Evolutionary conservation across 257 asterid species (phyloP).

Genomic region (Handroanthus guayacan): DNA sequence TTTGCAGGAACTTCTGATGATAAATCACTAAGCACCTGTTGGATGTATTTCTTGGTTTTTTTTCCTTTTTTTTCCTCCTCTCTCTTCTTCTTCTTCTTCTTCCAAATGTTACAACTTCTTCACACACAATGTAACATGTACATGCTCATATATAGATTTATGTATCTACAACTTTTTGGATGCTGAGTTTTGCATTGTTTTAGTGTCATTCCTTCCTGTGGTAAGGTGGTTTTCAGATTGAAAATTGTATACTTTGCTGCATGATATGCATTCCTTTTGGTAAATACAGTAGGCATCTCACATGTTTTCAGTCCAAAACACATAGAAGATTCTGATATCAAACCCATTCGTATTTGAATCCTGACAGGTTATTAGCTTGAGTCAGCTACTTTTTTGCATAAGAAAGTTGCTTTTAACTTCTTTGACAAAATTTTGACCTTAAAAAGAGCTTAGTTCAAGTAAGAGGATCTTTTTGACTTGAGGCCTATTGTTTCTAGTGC

Average conservation of each 20-base stretch:
- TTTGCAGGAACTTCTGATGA: neutral
- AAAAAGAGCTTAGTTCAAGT: neutral
- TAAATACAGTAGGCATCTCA: neutral
- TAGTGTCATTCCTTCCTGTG: constrained; percentile 8
- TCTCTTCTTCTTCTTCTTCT: no score
- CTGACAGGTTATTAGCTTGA: neutral
- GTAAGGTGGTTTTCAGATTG: neutral
- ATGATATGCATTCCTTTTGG: neutral
- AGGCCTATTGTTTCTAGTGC: neutral
- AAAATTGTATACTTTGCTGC: neutral
- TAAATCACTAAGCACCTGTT: neutral
- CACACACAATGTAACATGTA: constrained; percentile 2
- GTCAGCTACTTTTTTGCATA: neutral
- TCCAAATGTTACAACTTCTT: constrained; percentile 1
- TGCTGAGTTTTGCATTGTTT: neutral
- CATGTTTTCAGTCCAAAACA: neutral
- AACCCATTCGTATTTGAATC: constrained; percentile 2
- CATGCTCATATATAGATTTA: neutral
- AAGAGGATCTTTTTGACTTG: neutral
- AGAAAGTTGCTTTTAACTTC: neutral
- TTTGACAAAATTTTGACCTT: neutral
- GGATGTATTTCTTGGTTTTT: neutral
- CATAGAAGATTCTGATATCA: neutral
- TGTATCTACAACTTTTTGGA: neutral
- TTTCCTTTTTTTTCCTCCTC: no score